A percentile compares a stretch with the other conserved stretches of the same genome.
Evolutionary conservation across 2,329 filamentous ascomycete species (phyloP).

Genomic region (Aspergillus carbonarius): DNA sequence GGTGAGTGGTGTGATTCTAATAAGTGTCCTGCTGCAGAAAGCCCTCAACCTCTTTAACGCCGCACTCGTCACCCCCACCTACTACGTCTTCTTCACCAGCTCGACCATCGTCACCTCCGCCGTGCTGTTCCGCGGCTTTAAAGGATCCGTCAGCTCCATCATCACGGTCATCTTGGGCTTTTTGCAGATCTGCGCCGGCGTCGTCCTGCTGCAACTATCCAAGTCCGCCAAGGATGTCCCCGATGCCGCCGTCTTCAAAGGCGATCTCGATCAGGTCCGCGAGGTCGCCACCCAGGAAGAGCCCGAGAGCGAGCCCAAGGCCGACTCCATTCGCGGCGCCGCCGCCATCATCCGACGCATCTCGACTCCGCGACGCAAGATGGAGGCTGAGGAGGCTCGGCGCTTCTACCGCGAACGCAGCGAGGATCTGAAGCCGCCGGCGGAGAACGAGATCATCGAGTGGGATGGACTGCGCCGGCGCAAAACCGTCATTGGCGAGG

Average conservation of each 20-base stretch:
- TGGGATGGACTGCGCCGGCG: slow-evolving; percentile 88
- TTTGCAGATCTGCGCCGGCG: slow-evolving; percentile 87
- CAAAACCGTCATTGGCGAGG: slow-evolving; percentile 55
- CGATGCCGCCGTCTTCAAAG: slow-evolving; percentile 85
- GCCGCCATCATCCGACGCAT: slow-evolving; percentile 84
- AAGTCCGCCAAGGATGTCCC: slow-evolving; percentile 98
- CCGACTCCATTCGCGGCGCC: slow-evolving; percentile 89
- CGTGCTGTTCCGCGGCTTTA: slow-evolving; percentile 90
- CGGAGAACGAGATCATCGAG: slow-evolving; percentile 77
- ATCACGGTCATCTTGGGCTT: slow-evolving; percentile 91
- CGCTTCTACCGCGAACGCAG: slow-evolving; percentile 76
- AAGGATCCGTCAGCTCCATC: slow-evolving; percentile 77
- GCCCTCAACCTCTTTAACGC: slow-evolving; percentile 96
- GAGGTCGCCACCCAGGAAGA: slow-evolving; percentile 95
- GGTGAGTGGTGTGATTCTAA: not conserved
- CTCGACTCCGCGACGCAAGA: slow-evolving; percentile 71
- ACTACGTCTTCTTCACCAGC: slow-evolving; percentile 98
- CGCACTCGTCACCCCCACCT: slow-evolving; percentile 93
- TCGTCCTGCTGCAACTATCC: slow-evolving; percentile 90
- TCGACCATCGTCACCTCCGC: slow-evolving; percentile 93
- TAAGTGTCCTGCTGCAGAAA: slow-evolving; percentile 64
- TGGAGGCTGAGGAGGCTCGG: slow-evolving; percentile 76
- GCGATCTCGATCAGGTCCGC: slow-evolving; percentile 90
- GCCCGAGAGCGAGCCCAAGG: slow-evolving; percentile 93
- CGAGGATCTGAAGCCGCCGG: slow-evolving; percentile 67